Evolutionary conservation across 768 basidiomycete genomes (phyloP).

Genomic region (Trametes cingulata): DNA sequence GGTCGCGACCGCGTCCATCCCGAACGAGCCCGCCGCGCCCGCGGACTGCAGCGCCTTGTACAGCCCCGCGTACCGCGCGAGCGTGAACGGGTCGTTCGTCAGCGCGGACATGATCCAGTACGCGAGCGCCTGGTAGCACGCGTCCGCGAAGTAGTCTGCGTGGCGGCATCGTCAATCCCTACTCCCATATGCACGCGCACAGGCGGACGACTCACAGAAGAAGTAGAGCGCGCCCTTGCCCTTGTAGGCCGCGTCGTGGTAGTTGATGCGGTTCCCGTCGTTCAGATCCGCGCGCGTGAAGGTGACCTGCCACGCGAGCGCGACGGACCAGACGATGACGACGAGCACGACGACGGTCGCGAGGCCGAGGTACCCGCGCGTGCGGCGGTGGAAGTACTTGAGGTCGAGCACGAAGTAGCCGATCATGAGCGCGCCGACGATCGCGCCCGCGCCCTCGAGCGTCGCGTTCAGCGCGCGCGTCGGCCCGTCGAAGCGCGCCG

Average conservation of each 20-base stretch:
- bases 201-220: conserved; percentile 33
- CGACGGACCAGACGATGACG: conserved; percentile 41
- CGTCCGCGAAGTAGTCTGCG: conserved; percentile 42
- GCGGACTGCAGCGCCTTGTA: conserved; percentile 43
- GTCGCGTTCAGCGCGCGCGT: conserved; percentile 46
- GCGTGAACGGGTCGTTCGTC: conserved; percentile 47
- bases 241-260: conserved; percentile 35
- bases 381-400: conserved; percentile 35
- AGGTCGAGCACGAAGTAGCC: conserved; percentile 43
- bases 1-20: conserved; percentile 47
- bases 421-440: conserved; percentile 44
- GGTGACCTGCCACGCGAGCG: conserved; percentile 42
- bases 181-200: not conserved
- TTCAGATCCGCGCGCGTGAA: conserved; percentile 33
- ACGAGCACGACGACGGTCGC: conserved; percentile 34
- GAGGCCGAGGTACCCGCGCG: conserved; percentile 41
- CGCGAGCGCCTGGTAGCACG: conserved; percentile 39
- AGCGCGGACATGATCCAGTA: conserved; percentile 45
- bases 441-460: conserved; percentile 42
- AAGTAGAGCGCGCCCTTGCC: conserved; percentile 42
- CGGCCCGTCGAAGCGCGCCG: conserved; percentile 41
- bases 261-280: conserved; percentile 28
- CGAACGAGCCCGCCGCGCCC: conserved; percentile 42
- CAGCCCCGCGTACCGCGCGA: conserved; percentile 45
- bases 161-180: not conserved